These are phyloP conservation scores for Hemisphaericaspora subhashii DNA, from an alignment of 1,139 yeast species.

Conservation along the genomic window DNA sequence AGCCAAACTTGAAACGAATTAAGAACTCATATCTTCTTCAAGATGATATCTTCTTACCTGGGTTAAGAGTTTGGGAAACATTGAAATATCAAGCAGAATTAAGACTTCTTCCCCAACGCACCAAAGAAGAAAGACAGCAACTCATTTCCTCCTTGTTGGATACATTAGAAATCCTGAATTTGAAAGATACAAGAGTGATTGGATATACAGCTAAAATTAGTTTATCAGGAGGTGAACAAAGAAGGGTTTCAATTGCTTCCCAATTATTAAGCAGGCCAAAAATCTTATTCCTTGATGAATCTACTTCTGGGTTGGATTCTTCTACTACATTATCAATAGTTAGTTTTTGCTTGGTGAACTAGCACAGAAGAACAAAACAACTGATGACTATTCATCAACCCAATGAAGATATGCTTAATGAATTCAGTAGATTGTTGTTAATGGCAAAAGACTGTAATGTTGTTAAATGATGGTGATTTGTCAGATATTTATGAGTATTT, in stretches of 20 bases:
- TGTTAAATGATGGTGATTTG: constrained; percentile 57
- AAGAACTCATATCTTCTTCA: constrained; percentile 74
- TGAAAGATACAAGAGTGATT: constrained; percentile 45
- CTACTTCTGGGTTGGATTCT: constrained; percentile 85
- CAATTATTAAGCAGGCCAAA: constrained; percentile 74
- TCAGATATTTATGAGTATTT: constrained; percentile 45
- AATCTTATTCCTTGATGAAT: constrained; percentile 75
- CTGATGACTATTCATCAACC: constrained; percentile 88
- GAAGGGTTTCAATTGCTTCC: constrained; percentile 80
- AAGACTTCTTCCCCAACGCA: constrained; percentile 47
- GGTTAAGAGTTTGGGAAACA: constrained; percentile 71
- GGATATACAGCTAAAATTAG: constrained; percentile 29
- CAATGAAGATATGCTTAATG: constrained; percentile 55
- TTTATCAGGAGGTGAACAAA: constrained; percentile 82
- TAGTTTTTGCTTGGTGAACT: constrained; percentile 56
- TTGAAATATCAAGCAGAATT: constrained; percentile 69
- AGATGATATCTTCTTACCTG: constrained; percentile 71
- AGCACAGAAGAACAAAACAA: constrained; percentile 58
- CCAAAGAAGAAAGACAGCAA: constrained; percentile 38
- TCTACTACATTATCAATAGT: constrained; percentile 72
- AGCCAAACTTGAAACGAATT: constrained; percentile 18
- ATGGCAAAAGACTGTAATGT: constrained; percentile 71
- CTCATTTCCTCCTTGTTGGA: constrained; percentile 60
- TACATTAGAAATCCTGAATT: constrained; percentile 62
- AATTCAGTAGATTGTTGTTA: constrained; percentile 64